Evolutionary conservation across 352 stramenopile species (phyloP), one percentile per base, ranked within the genome.

Genomic region (Pseudoperonospora humuli): DNA sequence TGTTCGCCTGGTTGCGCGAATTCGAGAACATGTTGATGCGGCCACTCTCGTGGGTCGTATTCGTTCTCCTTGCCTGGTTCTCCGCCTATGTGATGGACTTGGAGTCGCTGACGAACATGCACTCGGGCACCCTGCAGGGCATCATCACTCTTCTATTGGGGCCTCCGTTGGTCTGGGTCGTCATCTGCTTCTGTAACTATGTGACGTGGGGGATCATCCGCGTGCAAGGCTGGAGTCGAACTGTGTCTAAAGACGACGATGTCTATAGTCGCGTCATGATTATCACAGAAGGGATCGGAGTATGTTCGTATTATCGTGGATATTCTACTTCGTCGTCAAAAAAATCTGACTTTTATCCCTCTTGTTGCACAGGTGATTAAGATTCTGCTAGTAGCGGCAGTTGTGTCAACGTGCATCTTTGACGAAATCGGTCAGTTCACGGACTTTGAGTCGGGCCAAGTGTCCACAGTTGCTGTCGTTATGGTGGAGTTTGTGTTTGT

Each of bases 201-300:
- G 61, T 93, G 29, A 81, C 62, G 11, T 90, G 78, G 78, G 77
- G 75, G 0, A 88, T 93, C 24, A 68, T 93, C 21, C 77, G 77
- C 15, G 60, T 84, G 13, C 75, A 93, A 44, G 80, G 80, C n/a
- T 93, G 80, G 80, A 86, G 76, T 32, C 63, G 74, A 14, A 42
- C 68, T 7, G 67, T 75, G 11, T 72, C 64, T 19, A 81, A 79
- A 45, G 72, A 85, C 27, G 75, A 92, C 34, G 77, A 93, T 57
- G 77, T 90, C 57, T 87, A 88, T 46, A 87, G 75, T 58, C 61
- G 79, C 37, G 70, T 88, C 9, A 85, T 93, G 80, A 90, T 93
- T 60, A 75, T 93, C 48, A 88, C 77, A 0, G 80, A 93, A 45
- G 74, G 77, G 38, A 89, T 93, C 54, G 70, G 67, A 13, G 80